Evolutionary conservation across 805 yeast genomes (phyloP).

Genomic region (Candida ovalis): DNA sequence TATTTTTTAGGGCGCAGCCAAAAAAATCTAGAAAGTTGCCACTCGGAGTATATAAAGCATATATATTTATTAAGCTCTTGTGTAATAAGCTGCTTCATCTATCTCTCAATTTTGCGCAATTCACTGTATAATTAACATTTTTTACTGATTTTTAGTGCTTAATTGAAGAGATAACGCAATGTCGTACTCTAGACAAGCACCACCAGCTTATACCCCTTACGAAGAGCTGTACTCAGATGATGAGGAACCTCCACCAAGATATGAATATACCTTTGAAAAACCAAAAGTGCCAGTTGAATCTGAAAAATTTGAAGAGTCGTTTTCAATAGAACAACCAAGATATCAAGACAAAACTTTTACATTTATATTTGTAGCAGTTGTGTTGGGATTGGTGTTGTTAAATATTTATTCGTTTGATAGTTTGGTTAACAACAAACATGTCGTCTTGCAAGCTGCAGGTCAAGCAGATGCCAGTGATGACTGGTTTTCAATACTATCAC

Average conservation of each 20-base stretch:
- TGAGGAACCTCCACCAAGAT: constrained; percentile 25
- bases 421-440: constrained; percentile 7
- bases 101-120: not conserved
- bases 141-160: too few species aligned
- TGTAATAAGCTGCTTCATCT: constrained; percentile 1
- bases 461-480: constrained; percentile 1
- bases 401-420: constrained; percentile 11
- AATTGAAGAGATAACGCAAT: not conserved
- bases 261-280: constrained; percentile 29
- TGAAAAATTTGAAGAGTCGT: constrained; percentile 60
- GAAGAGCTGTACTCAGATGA: constrained; percentile 14
- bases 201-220: constrained; percentile 18
- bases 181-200: constrained; percentile 6
- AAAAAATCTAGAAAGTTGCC: not conserved
- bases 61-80: too few species aligned
- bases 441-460: not conserved
- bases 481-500: not conserved
- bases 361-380: constrained; percentile 36
- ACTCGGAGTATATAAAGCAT: not conserved
- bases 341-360: constrained; percentile 74
- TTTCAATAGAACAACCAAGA: constrained; percentile 57
- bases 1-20: too few species aligned
- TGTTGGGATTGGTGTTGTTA: constrained; percentile 14
- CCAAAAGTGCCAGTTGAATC: constrained; percentile 27
- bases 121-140: too few species aligned